Evolutionary conservation across 805 yeast species (phyloP).

Genomic region (Pichia scutulata): DNA sequence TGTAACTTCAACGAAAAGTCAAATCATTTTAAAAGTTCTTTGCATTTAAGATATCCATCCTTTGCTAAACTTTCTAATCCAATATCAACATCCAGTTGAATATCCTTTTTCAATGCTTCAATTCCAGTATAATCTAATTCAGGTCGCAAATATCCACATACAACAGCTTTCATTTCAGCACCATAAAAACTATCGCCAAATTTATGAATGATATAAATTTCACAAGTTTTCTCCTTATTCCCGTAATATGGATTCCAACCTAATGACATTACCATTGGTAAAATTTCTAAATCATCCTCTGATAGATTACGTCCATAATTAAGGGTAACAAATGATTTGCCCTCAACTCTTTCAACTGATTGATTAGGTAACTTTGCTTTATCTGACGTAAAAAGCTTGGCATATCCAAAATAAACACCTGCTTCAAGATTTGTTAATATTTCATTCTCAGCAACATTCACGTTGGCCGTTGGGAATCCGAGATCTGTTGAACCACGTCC

Average conservation of each 20-base stretch:
- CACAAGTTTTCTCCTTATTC: constrained; percentile 75
- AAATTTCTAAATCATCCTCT: constrained; percentile 36
- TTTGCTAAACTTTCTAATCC: constrained; percentile 45
- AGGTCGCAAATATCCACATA: constrained; percentile 87
- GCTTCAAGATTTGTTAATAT: constrained; percentile 39
- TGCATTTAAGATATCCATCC: constrained; percentile 33
- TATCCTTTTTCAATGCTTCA: constrained; percentile 82
- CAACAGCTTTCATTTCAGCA: constrained; percentile 55
- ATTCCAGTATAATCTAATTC: constrained; percentile 75
- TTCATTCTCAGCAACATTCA: constrained; percentile 50
- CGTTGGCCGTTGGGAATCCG: constrained; percentile 94
- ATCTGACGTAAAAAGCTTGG: constrained; percentile 3
- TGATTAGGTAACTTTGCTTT: neutral
- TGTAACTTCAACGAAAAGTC: neutral
- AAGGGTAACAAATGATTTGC: constrained; percentile 39
- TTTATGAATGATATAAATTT: constrained; percentile 75
- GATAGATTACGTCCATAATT: constrained; percentile 52
- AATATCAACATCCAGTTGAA: constrained; percentile 66
- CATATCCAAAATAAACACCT: constrained; percentile 88
- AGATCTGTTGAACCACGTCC: constrained; percentile 93
- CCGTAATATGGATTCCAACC: constrained; percentile 94
- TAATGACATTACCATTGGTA: constrained; percentile 91
- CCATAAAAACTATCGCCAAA: constrained; percentile 74
- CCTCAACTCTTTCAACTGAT: constrained; percentile 27
- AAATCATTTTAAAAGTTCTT: constrained; percentile 12